phyloP scores from a whole-genome alignment of 768 basidiomycete genomes.

The Auriscalpium microsporum region DNA sequence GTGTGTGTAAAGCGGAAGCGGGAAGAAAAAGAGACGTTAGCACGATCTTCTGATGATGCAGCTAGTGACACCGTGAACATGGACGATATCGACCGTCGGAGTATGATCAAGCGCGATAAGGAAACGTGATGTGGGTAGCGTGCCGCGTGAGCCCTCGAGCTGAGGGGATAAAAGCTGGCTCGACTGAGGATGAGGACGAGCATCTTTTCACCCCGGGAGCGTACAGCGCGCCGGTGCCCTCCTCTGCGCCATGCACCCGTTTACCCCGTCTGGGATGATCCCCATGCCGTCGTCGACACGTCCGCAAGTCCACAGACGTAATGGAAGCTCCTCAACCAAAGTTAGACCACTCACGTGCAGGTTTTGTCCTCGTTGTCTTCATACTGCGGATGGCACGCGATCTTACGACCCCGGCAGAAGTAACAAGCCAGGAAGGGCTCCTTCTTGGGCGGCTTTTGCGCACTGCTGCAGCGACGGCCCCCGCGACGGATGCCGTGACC shows the following conservation, averaged over 20 bases:
- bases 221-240: background rate
- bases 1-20: background rate
- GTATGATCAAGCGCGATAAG: conserved; percentile 1
- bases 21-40: conserved; percentile 2
- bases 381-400: conserved; percentile 28
- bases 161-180: too few species aligned
- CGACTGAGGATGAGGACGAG: too few species aligned
- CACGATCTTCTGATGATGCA: background rate
- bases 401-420: conserved; percentile 33
- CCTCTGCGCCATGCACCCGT: background rate
- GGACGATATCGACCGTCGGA: background rate
- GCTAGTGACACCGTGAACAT: background rate
- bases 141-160: too few species aligned
- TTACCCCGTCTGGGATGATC: too few species aligned
- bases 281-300: too few species aligned
- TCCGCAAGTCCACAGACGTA: too few species aligned
- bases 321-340: too few species aligned
- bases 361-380: conserved; percentile 23
- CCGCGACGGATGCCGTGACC: background rate
- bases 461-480: background rate
- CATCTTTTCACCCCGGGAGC: background rate
- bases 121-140: background rate
- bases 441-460: conserved; percentile 22
- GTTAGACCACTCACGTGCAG: conserved; percentile 24
- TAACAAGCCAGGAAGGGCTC: conserved; percentile 31